phyloP scores from a whole-genome alignment of 768 basidiomycete species.

The Boletus barrowsii region DNA sequence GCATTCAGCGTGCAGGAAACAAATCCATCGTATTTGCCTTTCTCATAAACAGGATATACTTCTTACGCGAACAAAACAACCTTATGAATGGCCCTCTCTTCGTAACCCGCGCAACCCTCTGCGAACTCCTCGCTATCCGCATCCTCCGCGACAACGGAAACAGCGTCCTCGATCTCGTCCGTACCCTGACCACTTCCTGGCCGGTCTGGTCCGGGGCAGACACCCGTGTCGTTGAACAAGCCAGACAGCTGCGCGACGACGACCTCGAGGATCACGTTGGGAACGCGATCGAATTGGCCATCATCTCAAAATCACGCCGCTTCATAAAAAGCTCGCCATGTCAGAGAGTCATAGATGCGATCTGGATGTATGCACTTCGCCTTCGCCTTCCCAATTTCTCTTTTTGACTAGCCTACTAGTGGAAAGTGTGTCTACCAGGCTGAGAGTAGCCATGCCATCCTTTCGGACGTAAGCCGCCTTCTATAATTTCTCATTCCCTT shows the following conservation, averaged over 20 bases:
- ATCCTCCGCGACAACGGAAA: constrained; percentile 70
- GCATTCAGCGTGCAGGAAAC: constrained; percentile 70
- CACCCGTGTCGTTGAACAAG: constrained; percentile 51
- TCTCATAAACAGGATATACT: constrained; percentile 83
- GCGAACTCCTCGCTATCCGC: constrained; percentile 86
- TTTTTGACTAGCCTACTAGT: constrained; percentile 37
- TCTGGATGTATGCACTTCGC: constrained; percentile 59
- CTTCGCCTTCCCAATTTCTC: neutral
- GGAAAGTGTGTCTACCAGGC: constrained; percentile 92
- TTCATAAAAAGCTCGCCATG: constrained; percentile 89
- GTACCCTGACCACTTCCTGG: constrained; percentile 78
- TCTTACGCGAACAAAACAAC: constrained; percentile 67
- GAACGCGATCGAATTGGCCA: constrained; percentile 92
- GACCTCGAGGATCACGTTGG: constrained; percentile 79
- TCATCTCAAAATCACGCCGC: constrained; percentile 78
- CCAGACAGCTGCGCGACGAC: constrained; percentile 61
- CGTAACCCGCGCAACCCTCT: constrained; percentile 72
- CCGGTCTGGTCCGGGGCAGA: constrained; percentile 77
- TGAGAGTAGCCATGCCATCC: constrained; percentile 80
- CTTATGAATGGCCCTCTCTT: constrained; percentile 69
- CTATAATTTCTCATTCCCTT: neutral
- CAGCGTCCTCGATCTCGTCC: constrained; percentile 63
- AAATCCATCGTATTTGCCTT: constrained; percentile 85
- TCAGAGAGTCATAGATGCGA: constrained; percentile 85
- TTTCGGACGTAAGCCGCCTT: constrained; percentile 69